These are phyloP conservation scores for Phoma sp. DNA, from an alignment of 2,329 filamentous ascomycete species.

Conservation along the genomic window DNA sequence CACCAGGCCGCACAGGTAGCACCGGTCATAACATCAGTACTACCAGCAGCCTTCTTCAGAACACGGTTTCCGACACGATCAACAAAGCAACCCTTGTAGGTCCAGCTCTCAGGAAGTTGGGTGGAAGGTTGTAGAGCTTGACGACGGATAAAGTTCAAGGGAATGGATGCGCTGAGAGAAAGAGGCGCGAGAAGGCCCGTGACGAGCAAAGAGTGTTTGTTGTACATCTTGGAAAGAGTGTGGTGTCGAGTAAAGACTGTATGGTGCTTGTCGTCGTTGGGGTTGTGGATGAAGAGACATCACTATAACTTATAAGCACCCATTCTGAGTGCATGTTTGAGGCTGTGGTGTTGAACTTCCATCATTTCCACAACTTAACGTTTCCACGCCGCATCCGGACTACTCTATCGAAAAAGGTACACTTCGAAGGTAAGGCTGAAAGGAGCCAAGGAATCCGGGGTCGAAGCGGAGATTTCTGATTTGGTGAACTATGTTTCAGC, in stretches of 20 bases:
- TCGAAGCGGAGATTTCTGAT: conserved; percentile 2
- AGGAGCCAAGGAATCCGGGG: background rate
- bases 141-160: background rate
- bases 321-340: too few species aligned
- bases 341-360: background rate
- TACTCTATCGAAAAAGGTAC: conserved; percentile 8
- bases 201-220: background rate
- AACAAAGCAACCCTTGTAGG: conserved; percentile 1
- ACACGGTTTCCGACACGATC: background rate
- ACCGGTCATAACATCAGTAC: background rate
- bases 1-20: background rate
- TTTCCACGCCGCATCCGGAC: background rate
- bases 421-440: background rate
- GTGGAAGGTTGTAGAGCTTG: background rate
- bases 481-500: background rate
- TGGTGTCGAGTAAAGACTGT: background rate
- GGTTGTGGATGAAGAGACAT: background rate
- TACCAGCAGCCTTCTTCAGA: background rate
- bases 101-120: background rate
- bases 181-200: background rate
- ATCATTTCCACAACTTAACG: conserved; percentile 4
- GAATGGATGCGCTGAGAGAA: background rate
- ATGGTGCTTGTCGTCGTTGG: background rate
- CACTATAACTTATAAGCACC: background rate
- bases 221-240: background rate